Evolutionary conservation across 1,284 basidiomycete genomes (phyloP).

Genomic region (Dichomitus squalens): DNA sequence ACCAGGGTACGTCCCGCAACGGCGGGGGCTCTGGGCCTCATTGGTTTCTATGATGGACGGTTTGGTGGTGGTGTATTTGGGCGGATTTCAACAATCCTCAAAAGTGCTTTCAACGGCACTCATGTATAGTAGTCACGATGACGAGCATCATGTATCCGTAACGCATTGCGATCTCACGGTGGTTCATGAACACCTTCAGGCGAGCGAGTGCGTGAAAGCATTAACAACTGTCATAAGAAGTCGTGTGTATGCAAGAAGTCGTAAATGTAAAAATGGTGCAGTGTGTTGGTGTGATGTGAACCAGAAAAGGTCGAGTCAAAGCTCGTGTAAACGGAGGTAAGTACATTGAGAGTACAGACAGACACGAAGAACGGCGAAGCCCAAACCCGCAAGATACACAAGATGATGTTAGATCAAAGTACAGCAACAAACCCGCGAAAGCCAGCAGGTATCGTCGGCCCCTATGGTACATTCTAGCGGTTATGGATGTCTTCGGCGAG

Average conservation of each 20-base stretch:
- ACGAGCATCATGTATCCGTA: conserved; percentile 19
- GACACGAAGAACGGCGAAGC: too few relatives aligned
- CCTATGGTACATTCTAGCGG: background rate
- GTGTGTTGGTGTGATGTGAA: too few relatives aligned
- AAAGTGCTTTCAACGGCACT: conserved; percentile 35
- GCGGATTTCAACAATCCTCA: conserved; percentile 41
- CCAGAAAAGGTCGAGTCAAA: too few relatives aligned
- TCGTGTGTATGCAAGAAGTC: too few relatives aligned
- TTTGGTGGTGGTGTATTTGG: conserved; percentile 20
- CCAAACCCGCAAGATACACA: background rate
- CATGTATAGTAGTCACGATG: conserved; percentile 14
- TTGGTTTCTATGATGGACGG: conserved; percentile 15
- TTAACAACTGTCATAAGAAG: too few relatives aligned
- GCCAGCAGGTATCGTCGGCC: background rate
- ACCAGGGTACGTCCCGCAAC: conserved; percentile 14
- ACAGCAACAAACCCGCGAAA: too few relatives aligned
- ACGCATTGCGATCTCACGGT: conserved; percentile 11
- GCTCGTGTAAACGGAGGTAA: too few relatives aligned
- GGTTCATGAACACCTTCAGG: background rate
- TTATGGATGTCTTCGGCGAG: conserved; percentile 18
- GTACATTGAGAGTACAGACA: background rate
- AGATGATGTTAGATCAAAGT: background rate
- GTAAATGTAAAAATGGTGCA: too few relatives aligned
- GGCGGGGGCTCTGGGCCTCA: background rate
- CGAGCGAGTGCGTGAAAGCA: background rate